Evolutionary conservation across 345 rosid species (phyloP).

Genomic region (Salix viminalis): DNA sequence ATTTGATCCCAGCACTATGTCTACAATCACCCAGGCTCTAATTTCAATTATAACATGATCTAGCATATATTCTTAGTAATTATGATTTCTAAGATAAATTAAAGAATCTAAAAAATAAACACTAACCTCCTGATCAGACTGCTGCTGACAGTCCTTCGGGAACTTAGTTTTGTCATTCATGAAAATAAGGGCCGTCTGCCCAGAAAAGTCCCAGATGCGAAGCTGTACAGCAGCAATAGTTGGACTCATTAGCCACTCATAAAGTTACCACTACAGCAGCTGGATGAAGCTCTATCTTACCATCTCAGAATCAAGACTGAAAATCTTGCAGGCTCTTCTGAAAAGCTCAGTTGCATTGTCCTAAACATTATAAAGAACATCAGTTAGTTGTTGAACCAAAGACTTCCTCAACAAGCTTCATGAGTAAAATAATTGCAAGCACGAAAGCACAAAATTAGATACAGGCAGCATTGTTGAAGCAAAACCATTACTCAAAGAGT

Average conservation of each 20-base stretch:
- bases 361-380: constrained; percentile 26
- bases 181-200: constrained; percentile 61
- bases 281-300: constrained; percentile 36
- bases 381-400: constrained; percentile 5
- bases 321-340: constrained; percentile 95
- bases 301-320: constrained; percentile 74
- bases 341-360: constrained; percentile 81
- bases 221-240: constrained; percentile 47
- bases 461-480: too few species aligned
- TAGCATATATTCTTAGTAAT: neutral
- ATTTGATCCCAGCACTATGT: neutral
- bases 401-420: neutral
- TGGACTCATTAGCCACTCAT: constrained; percentile 17
- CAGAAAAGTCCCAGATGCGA: constrained; percentile 91
- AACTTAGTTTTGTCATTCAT: constrained; percentile 48
- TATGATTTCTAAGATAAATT: neutral
- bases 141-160: constrained; percentile 53
- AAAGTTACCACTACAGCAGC: neutral
- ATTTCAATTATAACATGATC: neutral
- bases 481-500: too few species aligned
- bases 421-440: neutral
- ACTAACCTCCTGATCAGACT: constrained; percentile 79
- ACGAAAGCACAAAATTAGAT: neutral
- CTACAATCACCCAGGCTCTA: neutral
- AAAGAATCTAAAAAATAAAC: neutral